Evolutionary conservation across 257 asterid species (phyloP).

Genomic region (Ocimum tenuiflorum): DNA sequence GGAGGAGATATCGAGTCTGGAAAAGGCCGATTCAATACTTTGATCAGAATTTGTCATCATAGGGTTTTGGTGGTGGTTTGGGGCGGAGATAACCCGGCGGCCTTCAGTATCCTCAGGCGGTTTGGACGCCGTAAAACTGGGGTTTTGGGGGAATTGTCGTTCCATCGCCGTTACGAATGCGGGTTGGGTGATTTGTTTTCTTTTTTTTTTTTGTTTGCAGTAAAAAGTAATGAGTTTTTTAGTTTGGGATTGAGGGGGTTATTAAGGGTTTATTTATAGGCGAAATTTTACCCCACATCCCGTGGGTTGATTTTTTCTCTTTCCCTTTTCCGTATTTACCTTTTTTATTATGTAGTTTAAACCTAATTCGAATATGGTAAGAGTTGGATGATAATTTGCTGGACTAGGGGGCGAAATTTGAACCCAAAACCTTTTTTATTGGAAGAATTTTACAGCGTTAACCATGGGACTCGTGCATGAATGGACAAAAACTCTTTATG

Average conservation of each 20-base stretch:
- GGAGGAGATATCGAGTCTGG: constrained; percentile 32
- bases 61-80: constrained; percentile 2
- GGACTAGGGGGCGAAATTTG: too few relatives aligned
- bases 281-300: too few relatives aligned
- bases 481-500: too few relatives aligned
- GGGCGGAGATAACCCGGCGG: not conserved
- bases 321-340: not conserved
- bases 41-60: constrained; percentile 15
- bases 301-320: not conserved
- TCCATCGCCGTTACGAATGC: constrained; percentile 35
- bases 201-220: not conserved
- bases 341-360: not conserved
- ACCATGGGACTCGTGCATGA: too few relatives aligned
- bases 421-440: too few relatives aligned
- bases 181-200: not conserved
- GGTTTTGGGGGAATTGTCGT: constrained; percentile 17
- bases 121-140: constrained; percentile 15
- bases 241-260: constrained; percentile 22
- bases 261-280: not conserved
- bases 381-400: not conserved
- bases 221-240: too few relatives aligned
- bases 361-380: too few relatives aligned
- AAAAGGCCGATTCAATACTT: constrained; percentile 35
- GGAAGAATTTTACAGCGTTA: too few relatives aligned
- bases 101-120: constrained; percentile 10